Base-by-base conservation (phyloP, 1,139 yeast species). In the Scheffersomyces stambukii region DNA sequence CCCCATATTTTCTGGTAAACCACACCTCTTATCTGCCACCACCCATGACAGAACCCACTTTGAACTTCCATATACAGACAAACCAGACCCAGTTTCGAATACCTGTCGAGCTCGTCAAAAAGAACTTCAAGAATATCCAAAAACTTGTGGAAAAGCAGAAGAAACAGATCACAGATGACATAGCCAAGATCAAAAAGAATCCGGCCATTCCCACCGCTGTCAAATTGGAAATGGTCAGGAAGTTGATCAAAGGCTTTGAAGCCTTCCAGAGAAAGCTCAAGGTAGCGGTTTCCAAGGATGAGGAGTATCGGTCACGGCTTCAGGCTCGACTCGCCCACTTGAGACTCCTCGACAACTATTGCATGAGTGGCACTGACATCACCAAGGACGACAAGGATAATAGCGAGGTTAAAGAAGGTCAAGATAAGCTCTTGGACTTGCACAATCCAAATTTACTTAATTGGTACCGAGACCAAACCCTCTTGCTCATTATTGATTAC, bases 381-480 rank as follows among this genome's bases (percentile, higher is more conserved):
- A 37, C 37, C 6, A 38, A 41, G 2, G 10, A 13, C 25, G 49
- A 43, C 25, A 33, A 31, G 24, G 26, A 21, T 4, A 27, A 19
- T 11, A 14, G 16, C 6, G 30, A n/a, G 7, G 9, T 9, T 9
- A 16, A 10, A 11, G 25, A 27, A 5, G 28, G 19, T 11, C n/a
- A n/a, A n/a, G 43, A 56, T 24, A 35, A 34, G 16, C 33, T 40
- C 10, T 45, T 66, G 21, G 70, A 65, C 33, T 45, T 66, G n/a
- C 70, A 61, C 37, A 60, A 61, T 32, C 55, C 52, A 4, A 59
- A 59, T 21, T 49, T 77, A 24, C 54, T 70, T 17, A 60, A 59
- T 13, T 79, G 86, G 81, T 78, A 75, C 45, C 60, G 77, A 36
- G 74, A 72, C 32, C 81, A 79, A 42, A 70, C 81, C 4, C 75